Evolutionary conservation across 202 grass and related monocot species (phyloP).

Genomic region (Brachypodium distachyon): DNA sequence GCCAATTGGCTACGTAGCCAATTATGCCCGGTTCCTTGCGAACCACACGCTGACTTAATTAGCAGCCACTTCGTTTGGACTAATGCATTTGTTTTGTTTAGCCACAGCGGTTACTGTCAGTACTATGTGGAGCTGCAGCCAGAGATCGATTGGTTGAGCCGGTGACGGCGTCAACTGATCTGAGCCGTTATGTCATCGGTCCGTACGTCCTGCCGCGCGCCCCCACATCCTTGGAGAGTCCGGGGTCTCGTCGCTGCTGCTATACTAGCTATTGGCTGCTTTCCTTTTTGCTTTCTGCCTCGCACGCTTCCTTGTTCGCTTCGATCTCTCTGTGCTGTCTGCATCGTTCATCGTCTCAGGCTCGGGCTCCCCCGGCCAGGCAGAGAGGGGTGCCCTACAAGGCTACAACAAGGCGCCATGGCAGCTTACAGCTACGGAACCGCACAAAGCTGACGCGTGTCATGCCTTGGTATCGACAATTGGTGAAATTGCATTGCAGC

Average conservation of each 20-base stretch:
- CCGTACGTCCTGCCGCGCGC: too few relatives aligned
- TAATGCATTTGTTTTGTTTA: neutral
- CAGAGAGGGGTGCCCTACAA: too few relatives aligned
- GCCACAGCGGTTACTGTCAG: neutral
- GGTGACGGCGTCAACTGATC: neutral
- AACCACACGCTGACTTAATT: neutral
- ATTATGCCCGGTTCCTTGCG: neutral
- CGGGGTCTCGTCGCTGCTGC: neutral
- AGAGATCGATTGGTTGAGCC: too few relatives aligned
- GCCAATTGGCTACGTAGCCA: neutral
- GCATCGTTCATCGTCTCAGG: neutral
- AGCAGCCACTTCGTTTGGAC: neutral
- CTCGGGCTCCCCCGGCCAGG: neutral
- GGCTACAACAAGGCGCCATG: neutral
- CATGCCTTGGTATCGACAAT: neutral
- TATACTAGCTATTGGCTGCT: neutral
- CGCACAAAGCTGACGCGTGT: neutral
- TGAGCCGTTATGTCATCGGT: too few relatives aligned
- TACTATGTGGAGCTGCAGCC: too few relatives aligned
- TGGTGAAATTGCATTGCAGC: neutral
- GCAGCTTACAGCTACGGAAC: neutral
- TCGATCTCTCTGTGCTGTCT: neutral
- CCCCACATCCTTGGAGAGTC: neutral
- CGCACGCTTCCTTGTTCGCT: neutral
- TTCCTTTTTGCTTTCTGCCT: neutral